Conservation (phyloP, 2,329 filamentous ascomycete genomes). For the Colletotrichum neosansevieriae region DNA sequence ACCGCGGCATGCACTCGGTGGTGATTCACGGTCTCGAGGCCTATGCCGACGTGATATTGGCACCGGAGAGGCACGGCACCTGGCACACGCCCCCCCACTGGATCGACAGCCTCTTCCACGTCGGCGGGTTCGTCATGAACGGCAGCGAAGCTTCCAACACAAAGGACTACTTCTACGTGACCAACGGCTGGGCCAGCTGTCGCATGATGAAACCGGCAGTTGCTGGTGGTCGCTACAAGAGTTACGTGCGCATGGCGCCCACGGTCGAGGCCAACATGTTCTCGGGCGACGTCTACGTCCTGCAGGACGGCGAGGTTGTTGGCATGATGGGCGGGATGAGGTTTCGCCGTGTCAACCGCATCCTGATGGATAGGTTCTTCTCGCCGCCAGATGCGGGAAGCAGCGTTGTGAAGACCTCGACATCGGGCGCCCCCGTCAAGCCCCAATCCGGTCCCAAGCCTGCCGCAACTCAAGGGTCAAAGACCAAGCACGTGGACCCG, state of each 20-base stretch:
- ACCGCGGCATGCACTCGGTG: conserved; percentile 19
- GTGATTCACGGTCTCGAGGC: conserved; percentile 40
- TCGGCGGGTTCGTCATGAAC: conserved; percentile 23
- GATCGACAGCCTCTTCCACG: conserved; percentile 19
- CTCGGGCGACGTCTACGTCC: conserved; percentile 2
- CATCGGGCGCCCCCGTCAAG: neutral
- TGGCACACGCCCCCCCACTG: conserved; percentile 18
- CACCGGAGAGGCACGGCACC: neutral
- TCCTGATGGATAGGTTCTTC: conserved; percentile 14
- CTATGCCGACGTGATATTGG: conserved; percentile 40
- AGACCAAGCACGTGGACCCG: too few species aligned
- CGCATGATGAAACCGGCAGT: neutral
- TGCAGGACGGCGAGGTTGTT: neutral
- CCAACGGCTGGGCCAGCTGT: conserved; percentile 3
- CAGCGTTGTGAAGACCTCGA: neutral
- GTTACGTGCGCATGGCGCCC: conserved; percentile 14
- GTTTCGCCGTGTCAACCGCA: neutral
- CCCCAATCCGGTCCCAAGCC: too few species aligned
- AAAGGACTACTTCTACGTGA: conserved; percentile 13
- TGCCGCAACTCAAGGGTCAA: neutral
- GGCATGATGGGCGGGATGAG: conserved; percentile 13
- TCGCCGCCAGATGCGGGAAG: conserved; percentile 1
- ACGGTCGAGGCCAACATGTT: neutral
- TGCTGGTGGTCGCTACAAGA: neutral
- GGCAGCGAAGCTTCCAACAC: conserved; percentile 17